Percentiles rank a stretch among this genome's conserved stretches.
Evolutionary conservation across 2,329 filamentous ascomycete species (phyloP).

Genomic region (Aspergillus ibericus): DNA sequence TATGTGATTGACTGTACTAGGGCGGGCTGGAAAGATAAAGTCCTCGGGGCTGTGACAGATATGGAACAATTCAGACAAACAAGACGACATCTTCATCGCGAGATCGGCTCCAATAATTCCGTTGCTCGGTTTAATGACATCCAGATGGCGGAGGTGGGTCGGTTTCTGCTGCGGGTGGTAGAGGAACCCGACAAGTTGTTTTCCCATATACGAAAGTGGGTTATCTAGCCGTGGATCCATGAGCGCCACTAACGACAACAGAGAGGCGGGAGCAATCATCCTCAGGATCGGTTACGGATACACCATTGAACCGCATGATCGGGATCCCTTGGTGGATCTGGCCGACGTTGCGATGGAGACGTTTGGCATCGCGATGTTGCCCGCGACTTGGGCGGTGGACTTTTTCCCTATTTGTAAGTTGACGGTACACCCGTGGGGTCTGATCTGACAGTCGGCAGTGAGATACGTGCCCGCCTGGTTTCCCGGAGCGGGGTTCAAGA

Average conservation of each 20-base stretch:
- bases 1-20: not conserved
- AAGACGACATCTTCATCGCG: slow-evolving; percentile 46
- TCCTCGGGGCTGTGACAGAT: slow-evolving; percentile 35
- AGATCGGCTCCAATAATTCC: slow-evolving; percentile 46
- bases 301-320: slow-evolving; percentile 21
- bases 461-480: slow-evolving; percentile 33
- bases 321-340: slow-evolving; percentile 41
- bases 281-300: slow-evolving; percentile 42
- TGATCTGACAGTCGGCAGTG: slow-evolving; percentile 34
- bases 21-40: slow-evolving; percentile 37
- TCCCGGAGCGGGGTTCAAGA: slow-evolving; percentile 47
- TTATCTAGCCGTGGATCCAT: not conserved
- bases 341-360: slow-evolving; percentile 41
- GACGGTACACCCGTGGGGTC: not conserved
- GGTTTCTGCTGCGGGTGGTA: slow-evolving; percentile 46
- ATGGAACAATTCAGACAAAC: slow-evolving; percentile 38
- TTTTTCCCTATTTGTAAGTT: slow-evolving; percentile 37
- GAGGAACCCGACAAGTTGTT: slow-evolving; percentile 40
- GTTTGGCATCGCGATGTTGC: slow-evolving; percentile 43
- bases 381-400: slow-evolving; percentile 49
- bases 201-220: slow-evolving; percentile 40
- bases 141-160: slow-evolving; percentile 45
- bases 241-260: slow-evolving; percentile 10
- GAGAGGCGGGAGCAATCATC: slow-evolving; percentile 39
- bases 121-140: slow-evolving; percentile 42